A percentile compares a stretch with the other conserved stretches of the same genome.
Evolutionary conservation across 345 rosid genomes (phyloP).

Genomic region (Syzygium aromaticum): DNA sequence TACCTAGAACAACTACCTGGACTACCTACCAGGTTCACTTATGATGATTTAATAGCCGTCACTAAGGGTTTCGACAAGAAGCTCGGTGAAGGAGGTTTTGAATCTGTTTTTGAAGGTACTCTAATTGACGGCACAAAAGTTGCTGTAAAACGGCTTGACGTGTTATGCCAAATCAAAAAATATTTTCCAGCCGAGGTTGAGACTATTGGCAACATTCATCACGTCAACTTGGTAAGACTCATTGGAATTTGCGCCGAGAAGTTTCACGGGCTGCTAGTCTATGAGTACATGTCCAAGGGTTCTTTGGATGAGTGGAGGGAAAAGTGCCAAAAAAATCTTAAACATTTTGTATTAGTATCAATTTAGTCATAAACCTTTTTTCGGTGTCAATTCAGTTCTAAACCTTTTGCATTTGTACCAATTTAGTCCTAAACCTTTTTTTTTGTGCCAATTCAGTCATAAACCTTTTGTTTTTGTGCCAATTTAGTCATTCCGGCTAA

Average conservation of each 20-base stretch:
- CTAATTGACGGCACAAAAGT: conserved; percentile 9
- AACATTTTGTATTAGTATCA: too few relatives aligned
- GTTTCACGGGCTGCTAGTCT: conserved; percentile 15
- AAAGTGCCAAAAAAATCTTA: too few relatives aligned
- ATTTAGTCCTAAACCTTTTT: too few relatives aligned
- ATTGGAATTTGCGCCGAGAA: conserved; percentile 18
- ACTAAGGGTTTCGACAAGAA: conserved; percentile 11
- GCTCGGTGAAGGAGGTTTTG: conserved; percentile 29
- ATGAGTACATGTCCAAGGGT: conserved; percentile 17
- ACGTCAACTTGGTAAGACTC: conserved; percentile 17
- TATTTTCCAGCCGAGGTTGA: conserved; percentile 20
- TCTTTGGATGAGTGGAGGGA: too few relatives aligned
- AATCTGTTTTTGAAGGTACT: conserved; percentile 17
- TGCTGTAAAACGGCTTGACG: conserved; percentile 24
- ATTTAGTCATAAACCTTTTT: too few relatives aligned
- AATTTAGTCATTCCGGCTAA: too few relatives aligned
- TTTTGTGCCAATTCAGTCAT: too few relatives aligned
- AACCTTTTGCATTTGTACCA: too few relatives aligned
- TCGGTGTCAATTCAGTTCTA: too few relatives aligned
- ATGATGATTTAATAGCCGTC: neutral
- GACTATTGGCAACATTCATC: conserved; percentile 23
- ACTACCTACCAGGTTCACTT: neutral
- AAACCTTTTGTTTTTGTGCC: too few relatives aligned
- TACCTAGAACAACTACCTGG: neutral
- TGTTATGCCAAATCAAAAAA: conserved; percentile 9